Evolutionary conservation across 169 alveolate genomes (phyloP), one percentile per base, ranked within the genome.

Genomic region (Babesia ovata): DNA sequence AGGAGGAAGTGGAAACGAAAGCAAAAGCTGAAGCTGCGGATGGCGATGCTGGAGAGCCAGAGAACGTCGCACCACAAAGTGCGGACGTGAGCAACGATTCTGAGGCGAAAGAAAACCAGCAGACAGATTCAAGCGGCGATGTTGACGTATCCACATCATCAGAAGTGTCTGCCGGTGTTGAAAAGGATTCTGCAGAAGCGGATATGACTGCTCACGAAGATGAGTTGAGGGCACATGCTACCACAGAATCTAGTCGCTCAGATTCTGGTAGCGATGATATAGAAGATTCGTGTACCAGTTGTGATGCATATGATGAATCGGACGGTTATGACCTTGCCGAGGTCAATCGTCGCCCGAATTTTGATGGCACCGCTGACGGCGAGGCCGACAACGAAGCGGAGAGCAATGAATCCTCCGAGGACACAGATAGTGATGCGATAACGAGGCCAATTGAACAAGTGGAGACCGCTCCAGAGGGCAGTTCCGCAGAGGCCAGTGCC

Each of bases 261-360:
- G 22, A 48, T 10, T 14, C 19, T 10, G 22, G 26, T 6, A 48
- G 26, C 22, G 56, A 17, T 48, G 56, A 48, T 6, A 62, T 65
- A 46, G 46, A 65, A 28, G 73, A 57, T 44, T 58, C 81, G 11
- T 62, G 58, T 19, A 50, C 63, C 56, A 70, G 74, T 13, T 65
- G 57, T 28, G 62, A 61, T 21, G 63, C 79, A 24, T 62, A 73
- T 0, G 78, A 79, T 39, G 81, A 70, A 22, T 48, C 63, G 57
- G 29, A 63, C 48, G 73, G 54, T 45, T 49, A 58, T 24, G 49
- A 28, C 16, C 59, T 4, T 63, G 52, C 13, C 24, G 29, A 7
- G 10, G 54, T 44, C 19, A 46, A 10, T 54, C 44, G 22, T 7
- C 11, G n/a, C 29, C 24, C 39, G 10, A 6, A 33, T 33, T 33